These are phyloP conservation scores for Aristolochia californica DNA, from an alignment of 164 flowering plant genomes.

Conservation along the genomic window DNA sequence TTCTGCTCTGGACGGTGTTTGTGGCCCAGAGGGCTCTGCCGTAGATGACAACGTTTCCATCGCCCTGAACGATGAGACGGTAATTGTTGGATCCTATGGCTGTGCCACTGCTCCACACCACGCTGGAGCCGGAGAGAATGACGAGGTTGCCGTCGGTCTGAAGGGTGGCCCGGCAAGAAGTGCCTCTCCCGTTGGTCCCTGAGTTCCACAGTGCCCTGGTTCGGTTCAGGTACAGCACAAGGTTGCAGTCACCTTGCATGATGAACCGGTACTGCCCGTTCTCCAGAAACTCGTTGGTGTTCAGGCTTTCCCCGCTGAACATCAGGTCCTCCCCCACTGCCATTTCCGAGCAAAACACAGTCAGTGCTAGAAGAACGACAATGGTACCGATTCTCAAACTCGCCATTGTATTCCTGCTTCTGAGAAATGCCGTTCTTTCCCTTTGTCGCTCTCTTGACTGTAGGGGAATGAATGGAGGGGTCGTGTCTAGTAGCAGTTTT, in stretches of 20 bases:
- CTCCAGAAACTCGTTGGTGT: constrained; percentile 10
- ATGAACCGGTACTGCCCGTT: constrained; percentile 16
- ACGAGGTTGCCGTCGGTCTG: constrained; percentile 14
- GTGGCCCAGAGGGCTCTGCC: constrained; percentile 24
- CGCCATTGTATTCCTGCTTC: too few relatives aligned
- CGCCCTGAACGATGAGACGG: constrained; percentile 18
- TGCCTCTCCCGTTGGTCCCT: constrained; percentile 11
- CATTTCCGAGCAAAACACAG: neutral
- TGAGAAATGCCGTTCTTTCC: neutral
- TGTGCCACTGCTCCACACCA: constrained; percentile 13
- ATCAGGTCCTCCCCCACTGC: constrained; percentile 9
- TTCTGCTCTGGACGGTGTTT: constrained; percentile 13
- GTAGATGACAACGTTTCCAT: constrained; percentile 23
- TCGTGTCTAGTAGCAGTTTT: too few relatives aligned
- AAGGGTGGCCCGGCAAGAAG: constrained; percentile 11
- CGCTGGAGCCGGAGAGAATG: constrained; percentile 7
- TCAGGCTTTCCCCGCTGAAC: constrained; percentile 14
- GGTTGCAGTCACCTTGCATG: constrained; percentile 16
- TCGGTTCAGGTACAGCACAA: constrained; percentile 13
- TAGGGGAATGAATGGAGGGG: too few relatives aligned
- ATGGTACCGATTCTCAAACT: neutral
- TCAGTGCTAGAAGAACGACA: neutral
- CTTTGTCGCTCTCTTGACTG: neutral
- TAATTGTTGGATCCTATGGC: constrained; percentile 13
- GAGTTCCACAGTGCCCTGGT: constrained; percentile 12